phyloP scores from a whole-genome alignment of 352 stramenopile genomes.

The Globisporangium sylvaticum region DNA sequence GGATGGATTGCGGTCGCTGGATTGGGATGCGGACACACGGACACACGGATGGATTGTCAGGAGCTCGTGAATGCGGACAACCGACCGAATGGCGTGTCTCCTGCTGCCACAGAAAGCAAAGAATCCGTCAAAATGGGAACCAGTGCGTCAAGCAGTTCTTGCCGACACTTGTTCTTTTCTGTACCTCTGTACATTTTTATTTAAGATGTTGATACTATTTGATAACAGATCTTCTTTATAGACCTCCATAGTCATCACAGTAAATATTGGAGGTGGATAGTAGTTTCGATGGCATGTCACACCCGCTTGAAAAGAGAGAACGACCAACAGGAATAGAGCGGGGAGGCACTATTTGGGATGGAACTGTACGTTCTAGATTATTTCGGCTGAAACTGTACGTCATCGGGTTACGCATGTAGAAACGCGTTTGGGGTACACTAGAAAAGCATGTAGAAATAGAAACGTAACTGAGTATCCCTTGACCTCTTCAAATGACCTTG shows the following conservation, averaged over 20 bases:
- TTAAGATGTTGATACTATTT: background rate
- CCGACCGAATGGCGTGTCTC: conserved; percentile 4
- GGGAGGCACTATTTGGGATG: background rate
- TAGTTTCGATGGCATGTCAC: background rate
- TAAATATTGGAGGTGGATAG: background rate
- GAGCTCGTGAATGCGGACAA: background rate
- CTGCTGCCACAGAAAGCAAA: conserved; percentile 7
- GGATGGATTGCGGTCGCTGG: background rate
- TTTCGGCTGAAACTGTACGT: background rate
- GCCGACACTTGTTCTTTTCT: background rate
- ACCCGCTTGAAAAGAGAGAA: background rate
- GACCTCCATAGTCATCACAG: background rate
- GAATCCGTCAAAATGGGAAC: conserved; percentile 1
- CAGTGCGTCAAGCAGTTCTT: background rate
- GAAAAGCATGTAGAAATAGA: background rate
- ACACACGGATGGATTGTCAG: background rate
- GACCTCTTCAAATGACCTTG: background rate
- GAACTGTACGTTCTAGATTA: background rate
- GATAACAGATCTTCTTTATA: background rate
- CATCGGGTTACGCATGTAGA: background rate
- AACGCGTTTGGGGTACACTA: background rate
- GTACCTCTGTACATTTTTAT: background rate
- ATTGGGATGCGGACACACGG: background rate
- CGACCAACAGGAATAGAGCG: background rate
- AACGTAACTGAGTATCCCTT: background rate